Conservation (phyloP, 164 flowering plant species). For the Brasenia schreberi region DNA sequence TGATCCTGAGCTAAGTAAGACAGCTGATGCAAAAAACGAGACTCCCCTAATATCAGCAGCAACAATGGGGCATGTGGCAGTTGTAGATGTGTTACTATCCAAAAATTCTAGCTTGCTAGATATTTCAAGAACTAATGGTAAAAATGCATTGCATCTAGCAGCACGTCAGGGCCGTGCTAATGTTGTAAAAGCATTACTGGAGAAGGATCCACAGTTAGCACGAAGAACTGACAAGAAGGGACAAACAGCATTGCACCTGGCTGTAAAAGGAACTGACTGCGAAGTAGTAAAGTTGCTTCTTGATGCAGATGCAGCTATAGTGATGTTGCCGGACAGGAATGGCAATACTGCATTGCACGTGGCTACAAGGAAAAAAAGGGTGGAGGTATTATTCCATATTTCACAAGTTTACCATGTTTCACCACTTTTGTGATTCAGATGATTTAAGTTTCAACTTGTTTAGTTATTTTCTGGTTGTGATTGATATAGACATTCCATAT, state of each 20-base stretch:
- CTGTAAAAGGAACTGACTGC: constrained; percentile 66
- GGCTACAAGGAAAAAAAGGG: constrained; percentile 79
- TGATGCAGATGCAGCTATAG: constrained; percentile 70
- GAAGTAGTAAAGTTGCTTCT: constrained; percentile 71
- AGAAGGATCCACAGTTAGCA: constrained; percentile 62
- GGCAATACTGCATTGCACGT: constrained; percentile 81
- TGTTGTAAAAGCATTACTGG: constrained; percentile 52
- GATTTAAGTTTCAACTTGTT: too few species aligned
- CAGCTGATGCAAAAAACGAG: constrained; percentile 48
- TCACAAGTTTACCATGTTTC: neutral
- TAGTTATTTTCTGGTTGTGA: too few species aligned
- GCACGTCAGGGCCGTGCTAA: constrained; percentile 71
- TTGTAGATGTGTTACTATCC: constrained; percentile 49
- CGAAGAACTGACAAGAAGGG: constrained; percentile 79
- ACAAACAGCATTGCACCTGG: constrained; percentile 85
- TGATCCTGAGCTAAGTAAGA: constrained; percentile 47
- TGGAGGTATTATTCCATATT: constrained; percentile 37
- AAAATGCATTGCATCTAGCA: constrained; percentile 74
- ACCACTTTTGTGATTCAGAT: too few species aligned
- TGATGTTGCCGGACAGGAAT: constrained; percentile 75
- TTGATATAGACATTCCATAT: too few species aligned
- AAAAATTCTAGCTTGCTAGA: constrained; percentile 56
- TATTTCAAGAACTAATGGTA: constrained; percentile 58
- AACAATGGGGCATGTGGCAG: constrained; percentile 58
- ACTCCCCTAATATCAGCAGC: constrained; percentile 89